Percentiles rank a stretch among this genome's conserved stretches.
Conservation (phyloP, 805 yeast genomes). For the Candida ortonii region DNA sequence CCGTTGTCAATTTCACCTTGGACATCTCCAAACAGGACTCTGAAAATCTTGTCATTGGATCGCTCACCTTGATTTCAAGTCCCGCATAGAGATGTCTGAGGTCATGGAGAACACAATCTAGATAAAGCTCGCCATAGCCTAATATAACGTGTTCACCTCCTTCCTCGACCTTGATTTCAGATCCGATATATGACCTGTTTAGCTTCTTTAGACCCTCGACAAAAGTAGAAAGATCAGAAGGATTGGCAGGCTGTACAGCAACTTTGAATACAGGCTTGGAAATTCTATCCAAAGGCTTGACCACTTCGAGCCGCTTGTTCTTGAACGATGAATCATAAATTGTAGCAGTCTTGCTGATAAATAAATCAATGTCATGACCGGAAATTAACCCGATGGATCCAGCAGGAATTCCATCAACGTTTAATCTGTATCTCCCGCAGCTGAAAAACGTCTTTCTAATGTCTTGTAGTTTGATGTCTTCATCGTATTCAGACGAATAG, state of each 20-base stretch:
- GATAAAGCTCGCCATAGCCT: slow-evolving; percentile 84
- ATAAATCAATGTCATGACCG: slow-evolving; percentile 52
- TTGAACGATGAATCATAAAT: slow-evolving; percentile 36
- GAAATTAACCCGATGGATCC: slow-evolving; percentile 70
- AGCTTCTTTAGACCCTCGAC: slow-evolving; percentile 65
- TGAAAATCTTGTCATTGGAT: slow-evolving; percentile 73
- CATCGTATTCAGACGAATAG: slow-evolving; percentile 46
- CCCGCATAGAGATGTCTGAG: slow-evolving; percentile 60
- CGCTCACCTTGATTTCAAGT: slow-evolving; percentile 76
- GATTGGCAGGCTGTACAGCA: slow-evolving; percentile 77
- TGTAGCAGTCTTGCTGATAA: slow-evolving; percentile 60
- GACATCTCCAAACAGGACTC: slow-evolving; percentile 74
- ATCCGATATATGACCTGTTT: slow-evolving; percentile 62
- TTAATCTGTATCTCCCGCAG: slow-evolving; percentile 67
- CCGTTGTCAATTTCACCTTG: slow-evolving; percentile 61
- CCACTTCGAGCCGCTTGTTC: slow-evolving; percentile 27
- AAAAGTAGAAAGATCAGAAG: slow-evolving; percentile 73
- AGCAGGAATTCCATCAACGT: slow-evolving; percentile 49
- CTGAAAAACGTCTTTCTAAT: slow-evolving; percentile 49
- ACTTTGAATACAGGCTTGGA: slow-evolving; percentile 67
- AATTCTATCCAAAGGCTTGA: slow-evolving; percentile 43
- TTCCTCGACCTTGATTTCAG: slow-evolving; percentile 72
- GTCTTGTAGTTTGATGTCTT: slow-evolving; percentile 45
- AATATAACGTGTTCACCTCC: slow-evolving; percentile 80
- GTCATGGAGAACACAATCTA: slow-evolving; percentile 82